A percentile compares a stretch with the other conserved stretches of the same genome.
Conservation (phyloP, 2,329 filamentous ascomycete species). For the Penicillium carneum region DNA sequence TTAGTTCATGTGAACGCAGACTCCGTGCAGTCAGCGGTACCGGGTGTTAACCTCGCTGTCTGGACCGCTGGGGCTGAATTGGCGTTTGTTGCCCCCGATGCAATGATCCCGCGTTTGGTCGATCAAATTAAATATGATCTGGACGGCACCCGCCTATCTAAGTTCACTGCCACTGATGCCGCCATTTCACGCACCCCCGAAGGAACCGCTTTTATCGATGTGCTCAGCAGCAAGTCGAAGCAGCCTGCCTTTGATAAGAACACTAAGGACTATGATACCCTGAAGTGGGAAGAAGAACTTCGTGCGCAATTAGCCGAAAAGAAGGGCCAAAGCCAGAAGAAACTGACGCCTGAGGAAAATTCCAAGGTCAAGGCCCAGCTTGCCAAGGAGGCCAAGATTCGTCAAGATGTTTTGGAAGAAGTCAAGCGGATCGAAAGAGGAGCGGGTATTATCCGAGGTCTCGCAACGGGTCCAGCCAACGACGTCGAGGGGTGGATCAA, state of each 20-base stretch:
- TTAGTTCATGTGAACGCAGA: slow-evolving; percentile 65
- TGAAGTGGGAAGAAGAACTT: slow-evolving; percentile 97
- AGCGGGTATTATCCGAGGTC: slow-evolving; percentile 81
- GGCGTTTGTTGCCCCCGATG: slow-evolving; percentile 88
- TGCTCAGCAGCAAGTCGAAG: slow-evolving; percentile 81
- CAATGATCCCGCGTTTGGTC: slow-evolving; percentile 77
- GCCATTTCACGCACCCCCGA: slow-evolving; percentile 92
- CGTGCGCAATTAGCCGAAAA: slow-evolving; percentile 87
- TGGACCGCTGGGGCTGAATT: slow-evolving; percentile 87
- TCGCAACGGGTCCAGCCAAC: slow-evolving; percentile 86
- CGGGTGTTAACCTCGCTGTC: slow-evolving; percentile 68
- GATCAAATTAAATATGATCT: slow-evolving; percentile 77
- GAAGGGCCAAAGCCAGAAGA: slow-evolving; percentile 83
- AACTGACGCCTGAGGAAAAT: slow-evolving; percentile 86
- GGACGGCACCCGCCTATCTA: slow-evolving; percentile 70
- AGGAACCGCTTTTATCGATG: slow-evolving; percentile 86
- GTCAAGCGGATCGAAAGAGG: slow-evolving; percentile 79
- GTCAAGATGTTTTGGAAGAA: slow-evolving; percentile 72
- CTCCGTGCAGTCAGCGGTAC: slow-evolving; percentile 46
- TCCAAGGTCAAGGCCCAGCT: slow-evolving; percentile 90
- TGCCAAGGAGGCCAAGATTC: slow-evolving; percentile 82
- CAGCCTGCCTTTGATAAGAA: slow-evolving; percentile 80
- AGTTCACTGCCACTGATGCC: slow-evolving; percentile 83
- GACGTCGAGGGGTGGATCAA: slow-evolving; percentile 89
- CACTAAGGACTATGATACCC: slow-evolving; percentile 89